These are phyloP conservation scores for Mycena maculata DNA, from an alignment of 768 basidiomycete genomes.

Conservation along the genomic window DNA sequence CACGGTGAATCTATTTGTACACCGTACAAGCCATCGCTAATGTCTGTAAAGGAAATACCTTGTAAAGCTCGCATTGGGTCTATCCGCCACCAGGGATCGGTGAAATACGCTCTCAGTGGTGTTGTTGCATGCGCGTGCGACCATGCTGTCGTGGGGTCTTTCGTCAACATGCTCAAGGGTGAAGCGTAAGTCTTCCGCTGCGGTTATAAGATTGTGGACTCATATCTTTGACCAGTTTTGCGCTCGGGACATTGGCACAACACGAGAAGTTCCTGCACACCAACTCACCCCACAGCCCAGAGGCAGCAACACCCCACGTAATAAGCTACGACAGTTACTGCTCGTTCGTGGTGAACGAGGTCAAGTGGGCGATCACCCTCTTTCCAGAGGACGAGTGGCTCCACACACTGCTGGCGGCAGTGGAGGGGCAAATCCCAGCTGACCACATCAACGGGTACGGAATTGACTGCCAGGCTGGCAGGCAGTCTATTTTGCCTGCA, in stretches of 20 bases:
- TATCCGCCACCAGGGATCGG: conserved; percentile 13
- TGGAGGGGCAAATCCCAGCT: conserved; percentile 27
- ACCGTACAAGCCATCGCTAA: background rate
- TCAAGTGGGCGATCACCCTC: background rate
- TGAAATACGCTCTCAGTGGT: conserved; percentile 23
- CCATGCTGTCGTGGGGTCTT: no score
- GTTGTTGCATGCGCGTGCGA: conserved; percentile 16
- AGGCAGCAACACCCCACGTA: background rate
- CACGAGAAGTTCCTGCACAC: conserved; percentile 6
- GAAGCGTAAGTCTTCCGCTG: no score
- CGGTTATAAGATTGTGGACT: background rate
- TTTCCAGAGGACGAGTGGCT: conserved; percentile 23
- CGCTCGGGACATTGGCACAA: conserved; percentile 4
- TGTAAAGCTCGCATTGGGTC: conserved; percentile 12
- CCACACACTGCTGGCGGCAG: background rate
- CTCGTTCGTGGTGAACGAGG: conserved; percentile 15
- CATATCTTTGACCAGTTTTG: background rate
- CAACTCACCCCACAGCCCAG: conserved; percentile 6
- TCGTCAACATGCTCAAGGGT: no score
- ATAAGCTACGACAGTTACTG: conserved; percentile 25
- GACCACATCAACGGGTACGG: conserved; percentile 26
- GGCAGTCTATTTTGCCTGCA: conserved; percentile 21
- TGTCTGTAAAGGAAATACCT: background rate
- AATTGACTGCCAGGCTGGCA: conserved; percentile 8
- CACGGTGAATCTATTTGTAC: background rate